Base-by-base conservation (phyloP, 2,329 filamentous ascomycete species). In the Pseudocercospora pini-densiflorae region DNA sequence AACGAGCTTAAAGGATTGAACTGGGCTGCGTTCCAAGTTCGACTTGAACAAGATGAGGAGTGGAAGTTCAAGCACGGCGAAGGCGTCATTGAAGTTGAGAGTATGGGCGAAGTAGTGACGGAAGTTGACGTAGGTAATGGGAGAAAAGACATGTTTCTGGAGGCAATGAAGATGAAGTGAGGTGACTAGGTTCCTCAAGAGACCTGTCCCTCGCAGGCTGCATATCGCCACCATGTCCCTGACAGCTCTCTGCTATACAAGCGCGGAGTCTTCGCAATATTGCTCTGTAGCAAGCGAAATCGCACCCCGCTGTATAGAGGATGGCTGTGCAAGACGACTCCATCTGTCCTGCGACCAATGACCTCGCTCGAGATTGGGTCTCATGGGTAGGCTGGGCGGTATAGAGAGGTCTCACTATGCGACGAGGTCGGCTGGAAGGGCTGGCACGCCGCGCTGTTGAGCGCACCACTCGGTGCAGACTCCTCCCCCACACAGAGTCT, bases 21-120 rank as follows among this genome's bases (percentile, higher is more conserved):
- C 21, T 83, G 81, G 81, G 76, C 79, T 53, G 81, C 81, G 0
- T 83, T 83, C 61, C 81, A 83, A 67, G 78, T 83, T 8, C 73
- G 81, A 6, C 74, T 79, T 40, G 81, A 83, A 53, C 74, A 72
- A 21, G 76, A 76, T 3, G 76, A 78, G 62, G 66, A 71, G 24
- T 82, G 81, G 81, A 59, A 63, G 1, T 81, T 83, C 68, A 70
- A 64, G 61, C 80, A 82, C 67, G 79, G 80, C 0, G 61, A 43
- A 2, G 80, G 78, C 0, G 77, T 83, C 8, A 74, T 69, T 33
- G 81, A 83, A 72, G 77, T 82, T 7, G 81, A 83, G 68, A 78
- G 72, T 0, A 82, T 83, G 81, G 77, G 76, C 6, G 81, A 83
- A 33, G 74, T 82, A 3, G 81, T 82, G 3, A 77, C 76, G 55